These are phyloP conservation scores for Microstegium vimineum DNA, from an alignment of 176 grass and related monocot genomes.

Conservation along the genomic window DNA sequence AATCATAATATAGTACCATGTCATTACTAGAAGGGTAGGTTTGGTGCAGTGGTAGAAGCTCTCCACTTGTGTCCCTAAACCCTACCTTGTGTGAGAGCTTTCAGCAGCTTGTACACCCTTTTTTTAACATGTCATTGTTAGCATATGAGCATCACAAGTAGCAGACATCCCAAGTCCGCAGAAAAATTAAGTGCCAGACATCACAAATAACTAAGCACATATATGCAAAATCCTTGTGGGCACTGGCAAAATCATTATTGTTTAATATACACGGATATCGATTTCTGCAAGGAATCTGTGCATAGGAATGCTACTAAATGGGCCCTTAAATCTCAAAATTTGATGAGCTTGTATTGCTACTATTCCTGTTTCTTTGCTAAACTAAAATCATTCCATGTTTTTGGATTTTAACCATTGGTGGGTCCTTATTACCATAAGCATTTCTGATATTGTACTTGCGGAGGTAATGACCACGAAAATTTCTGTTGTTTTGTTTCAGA, in stretches of 20 bases:
- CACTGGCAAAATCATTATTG: neutral
- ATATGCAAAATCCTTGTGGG: neutral
- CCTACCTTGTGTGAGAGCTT: neutral
- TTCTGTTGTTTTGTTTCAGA: constrained; percentile 44
- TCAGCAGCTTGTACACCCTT: neutral
- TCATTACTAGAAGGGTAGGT: neutral
- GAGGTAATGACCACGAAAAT: neutral
- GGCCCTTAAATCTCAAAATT: neutral
- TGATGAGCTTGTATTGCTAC: neutral
- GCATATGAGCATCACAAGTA: neutral
- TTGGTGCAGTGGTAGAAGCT: neutral
- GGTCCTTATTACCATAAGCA: neutral
- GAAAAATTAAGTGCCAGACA: neutral
- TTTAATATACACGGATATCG: neutral
- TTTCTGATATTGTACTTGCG: neutral
- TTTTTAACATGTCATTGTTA: neutral
- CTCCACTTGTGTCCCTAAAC: neutral
- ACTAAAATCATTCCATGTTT: neutral
- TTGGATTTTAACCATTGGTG: neutral
- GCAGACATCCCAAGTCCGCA: neutral
- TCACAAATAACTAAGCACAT: neutral
- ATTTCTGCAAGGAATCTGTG: neutral
- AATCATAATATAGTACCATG: neutral
- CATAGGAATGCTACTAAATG: neutral
- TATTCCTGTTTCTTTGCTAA: neutral